A percentile compares a stretch with the other conserved stretches of the same genome.
Evolutionary conservation across 495 filamentous ascomycete genomes (phyloP).

Genomic region (Cenococcum geophilum): DNA sequence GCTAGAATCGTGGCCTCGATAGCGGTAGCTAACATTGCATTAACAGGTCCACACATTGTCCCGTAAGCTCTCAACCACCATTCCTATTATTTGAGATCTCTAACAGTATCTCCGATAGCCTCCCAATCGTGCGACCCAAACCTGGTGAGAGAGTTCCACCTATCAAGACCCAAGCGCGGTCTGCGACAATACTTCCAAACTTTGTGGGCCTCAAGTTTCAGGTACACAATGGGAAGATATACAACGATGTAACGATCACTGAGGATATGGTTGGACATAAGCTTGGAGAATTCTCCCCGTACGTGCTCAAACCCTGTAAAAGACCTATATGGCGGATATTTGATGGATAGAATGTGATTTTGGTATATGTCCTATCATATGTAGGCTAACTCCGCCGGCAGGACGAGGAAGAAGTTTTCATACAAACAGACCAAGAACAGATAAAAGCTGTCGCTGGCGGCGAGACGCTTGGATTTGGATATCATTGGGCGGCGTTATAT

Average conservation of each 20-base stretch:
- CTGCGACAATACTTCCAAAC: slow-evolving; percentile 89
- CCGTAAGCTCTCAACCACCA: slow-evolving; percentile 48
- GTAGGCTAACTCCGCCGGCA: slow-evolving; percentile 35
- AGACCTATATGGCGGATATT: too few relatives aligned
- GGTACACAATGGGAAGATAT: slow-evolving; percentile 91
- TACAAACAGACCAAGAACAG: slow-evolving; percentile 74
- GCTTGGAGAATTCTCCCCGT: slow-evolving; percentile 90
- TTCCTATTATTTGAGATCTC: background rate
- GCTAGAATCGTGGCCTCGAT: background rate
- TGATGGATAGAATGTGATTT: too few relatives aligned
- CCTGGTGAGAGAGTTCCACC: slow-evolving; percentile 59
- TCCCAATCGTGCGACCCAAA: slow-evolving; percentile 57
- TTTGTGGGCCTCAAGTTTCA: slow-evolving; percentile 93
- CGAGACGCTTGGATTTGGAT: slow-evolving; percentile 21
- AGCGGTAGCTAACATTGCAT: background rate
- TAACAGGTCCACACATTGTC: slow-evolving; percentile 61
- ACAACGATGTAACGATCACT: slow-evolving; percentile 79
- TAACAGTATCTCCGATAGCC: slow-evolving; percentile 39
- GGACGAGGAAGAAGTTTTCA: slow-evolving; percentile 81
- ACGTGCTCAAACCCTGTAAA: slow-evolving; percentile 40
- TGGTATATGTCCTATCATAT: background rate
- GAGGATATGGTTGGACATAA: slow-evolving; percentile 99
- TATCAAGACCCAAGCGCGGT: slow-evolving; percentile 82
- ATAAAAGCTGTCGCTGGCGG: slow-evolving; percentile 36
- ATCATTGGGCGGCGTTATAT: slow-evolving; percentile 20